Evolutionary conservation across 495 filamentous ascomycete species (phyloP), one percentile per base, ranked within the genome.

Genomic region (Coniosporium apollinis): DNA sequence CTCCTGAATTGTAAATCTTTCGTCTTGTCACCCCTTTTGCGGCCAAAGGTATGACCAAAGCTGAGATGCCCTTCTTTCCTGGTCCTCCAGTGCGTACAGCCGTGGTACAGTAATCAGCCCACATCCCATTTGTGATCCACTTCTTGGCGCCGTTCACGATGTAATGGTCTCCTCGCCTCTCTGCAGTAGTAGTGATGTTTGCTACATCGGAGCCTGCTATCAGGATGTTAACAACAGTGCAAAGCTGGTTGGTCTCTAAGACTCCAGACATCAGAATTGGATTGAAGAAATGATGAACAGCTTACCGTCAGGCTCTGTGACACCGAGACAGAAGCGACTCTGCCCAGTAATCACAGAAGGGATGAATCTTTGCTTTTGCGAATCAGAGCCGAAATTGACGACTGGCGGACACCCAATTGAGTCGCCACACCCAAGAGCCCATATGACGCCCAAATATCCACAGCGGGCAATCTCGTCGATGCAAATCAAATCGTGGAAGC

Each of bases 121-220:
- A 70, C 5, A 66, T 56, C 8, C 55, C 65, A 37, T 66, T 66
- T 15, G 67, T 72, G 25, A 72, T 70, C 67, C 67, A 72, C 40
- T 72, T 70, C 57, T 72, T 70, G 8, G 56, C 52, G 3, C 67
- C 67, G 45, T 69, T 69, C 9, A 70, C 66, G 19, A 69, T 42
- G 33, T 69, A 72, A 37, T 56, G 45, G 33, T 64, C 55, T 0
- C 61, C 63, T 19, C 65, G 18, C 17, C 38, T 38, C 8, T 54
- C 45, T 0, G 67, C 66, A 1, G 64, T 69, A 2, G 65, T 69
- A 17, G 55, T 49, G 32, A 72, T 69, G 48, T 56, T 61, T 3
- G 64, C 62, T 2, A 72, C 64, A 54, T 72, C 67, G 0, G 62
- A 66, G 7, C 65, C 65, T 37, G 62, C 60, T 47, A 13, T 13